phyloP scores from a whole-genome alignment of 2,329 filamentous ascomycete species.

The Ophiosphaerella korrae region DNA sequence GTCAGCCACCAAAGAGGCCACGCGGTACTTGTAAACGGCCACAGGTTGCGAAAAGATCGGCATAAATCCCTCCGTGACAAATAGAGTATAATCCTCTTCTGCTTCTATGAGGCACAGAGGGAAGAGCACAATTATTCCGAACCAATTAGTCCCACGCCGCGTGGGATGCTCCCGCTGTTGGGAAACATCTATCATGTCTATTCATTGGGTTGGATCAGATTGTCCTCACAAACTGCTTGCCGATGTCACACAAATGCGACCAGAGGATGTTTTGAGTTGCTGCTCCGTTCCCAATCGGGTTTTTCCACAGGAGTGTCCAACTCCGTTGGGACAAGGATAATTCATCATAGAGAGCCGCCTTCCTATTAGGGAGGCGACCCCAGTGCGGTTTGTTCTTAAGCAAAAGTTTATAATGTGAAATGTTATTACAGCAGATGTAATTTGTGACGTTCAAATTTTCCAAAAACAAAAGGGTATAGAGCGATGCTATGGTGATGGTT shows the following conservation, averaged over 20 bases:
- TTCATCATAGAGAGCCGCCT: too few relatives aligned
- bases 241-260: background rate
- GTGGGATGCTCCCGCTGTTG: slow-evolving; percentile 5
- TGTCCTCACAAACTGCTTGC: background rate
- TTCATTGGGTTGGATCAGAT: background rate
- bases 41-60: slow-evolving; percentile 24
- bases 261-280: background rate
- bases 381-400: too few relatives aligned
- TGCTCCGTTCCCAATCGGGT: slow-evolving; percentile 4
- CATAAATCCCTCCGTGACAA: slow-evolving; percentile 24
- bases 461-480: background rate
- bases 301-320: background rate
- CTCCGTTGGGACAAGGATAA: background rate
- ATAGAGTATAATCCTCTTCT: slow-evolving; percentile 6
- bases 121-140: slow-evolving; percentile 3
- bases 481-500: background rate
- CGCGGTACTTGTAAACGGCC: slow-evolving; percentile 15
- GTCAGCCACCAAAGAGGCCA: slow-evolving; percentile 15
- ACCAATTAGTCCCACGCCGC: slow-evolving; percentile 5
- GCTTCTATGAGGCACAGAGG: too few relatives aligned
- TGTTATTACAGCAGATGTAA: too few relatives aligned
- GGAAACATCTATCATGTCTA: background rate
- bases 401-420: too few relatives aligned
- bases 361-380: too few relatives aligned
- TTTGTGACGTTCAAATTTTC: too few relatives aligned